Evolutionary conservation across 2,329 filamentous ascomycete species (phyloP).

Genomic region (Myriosclerotinia duriaeana): DNA sequence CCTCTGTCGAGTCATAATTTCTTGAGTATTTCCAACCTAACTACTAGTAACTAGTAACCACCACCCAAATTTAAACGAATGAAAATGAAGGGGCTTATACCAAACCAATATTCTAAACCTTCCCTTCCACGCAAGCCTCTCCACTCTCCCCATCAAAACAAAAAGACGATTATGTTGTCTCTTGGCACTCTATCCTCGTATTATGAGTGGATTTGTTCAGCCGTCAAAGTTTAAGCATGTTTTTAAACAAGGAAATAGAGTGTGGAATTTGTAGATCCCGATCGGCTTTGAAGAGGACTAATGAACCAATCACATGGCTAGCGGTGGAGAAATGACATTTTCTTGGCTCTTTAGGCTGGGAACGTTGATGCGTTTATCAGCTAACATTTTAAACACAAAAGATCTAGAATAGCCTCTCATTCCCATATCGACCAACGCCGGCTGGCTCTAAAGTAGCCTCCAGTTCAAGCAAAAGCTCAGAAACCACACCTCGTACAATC

Average conservation of each 20-base stretch:
- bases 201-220: background rate
- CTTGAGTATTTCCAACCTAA: too few relatives aligned
- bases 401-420: background rate
- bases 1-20: too few relatives aligned
- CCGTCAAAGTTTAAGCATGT: slow-evolving; percentile 20
- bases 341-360: too few relatives aligned
- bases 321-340: too few relatives aligned
- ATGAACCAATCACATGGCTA: background rate
- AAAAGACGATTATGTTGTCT: background rate
- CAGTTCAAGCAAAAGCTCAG: background rate
- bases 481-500: background rate
- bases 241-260: slow-evolving; percentile 3
- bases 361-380: background rate
- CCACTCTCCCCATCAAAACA: slow-evolving; percentile 4
- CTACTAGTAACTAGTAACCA: too few relatives aligned
- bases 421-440: too few relatives aligned
- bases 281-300: background rate
- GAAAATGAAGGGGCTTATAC: too few relatives aligned
- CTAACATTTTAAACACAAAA: background rate
- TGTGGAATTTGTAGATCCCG: slow-evolving; percentile 12
- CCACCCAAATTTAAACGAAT: too few relatives aligned
- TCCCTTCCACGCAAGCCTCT: slow-evolving; percentile 17
- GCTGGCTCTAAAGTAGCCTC: background rate
- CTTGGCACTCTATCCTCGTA: background rate
- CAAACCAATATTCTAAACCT: background rate